Base-by-base conservation (phyloP, 768 basidiomycete genomes). In the Mycena vulgaris region DNA sequence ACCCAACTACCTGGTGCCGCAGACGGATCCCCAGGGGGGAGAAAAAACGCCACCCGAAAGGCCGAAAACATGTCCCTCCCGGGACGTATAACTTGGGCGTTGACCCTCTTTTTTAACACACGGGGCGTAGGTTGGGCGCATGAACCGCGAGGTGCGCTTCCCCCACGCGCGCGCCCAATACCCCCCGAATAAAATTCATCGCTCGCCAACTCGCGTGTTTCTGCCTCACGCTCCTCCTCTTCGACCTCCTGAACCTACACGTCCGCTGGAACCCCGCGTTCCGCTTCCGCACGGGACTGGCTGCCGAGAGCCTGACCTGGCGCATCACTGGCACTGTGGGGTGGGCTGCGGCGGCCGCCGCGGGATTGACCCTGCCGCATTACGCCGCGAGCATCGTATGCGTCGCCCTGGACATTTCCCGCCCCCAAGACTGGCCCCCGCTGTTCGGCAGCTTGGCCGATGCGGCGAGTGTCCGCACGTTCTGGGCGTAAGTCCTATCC, bases 91-190 rank as follows among this genome's bases (percentile, higher is more conserved):
- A 27, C 52, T 25, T 69, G 71, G 71, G 71, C 64, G 1, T 11
- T 66, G 3, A 49, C 56, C 5, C 51, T 72, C 9, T 53, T 69
- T 35, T 35, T 49, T 21, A 63, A 33, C 48, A 2, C 45, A 5
- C 63, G 71, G 1, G 71, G 71, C 21, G 56, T 69, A 3, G 64
- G 71, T 2, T 69, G 68, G 71, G 63, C 58, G 5, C 63, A 73
- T 30, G 49, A 53, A 28, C 71, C 63, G 16, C 52, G 33, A 7
- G 23, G 9, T 5, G 60, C 39, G 13, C 21, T 58, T 8, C 21
- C 62, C 5, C 10, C 48, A 9, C 62, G 31, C 28, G 27, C 55
- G 17, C 40, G 11, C 48, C 62, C 1, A 63, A 48, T 19, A 62
- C 71, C 14, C 13, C 58, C 10, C 40, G 48, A 25, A 27, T 16